These are phyloP conservation scores for Hyparrhenia diplandra DNA, from an alignment of 176 grass and related monocot species.

Conservation along the genomic window DNA sequence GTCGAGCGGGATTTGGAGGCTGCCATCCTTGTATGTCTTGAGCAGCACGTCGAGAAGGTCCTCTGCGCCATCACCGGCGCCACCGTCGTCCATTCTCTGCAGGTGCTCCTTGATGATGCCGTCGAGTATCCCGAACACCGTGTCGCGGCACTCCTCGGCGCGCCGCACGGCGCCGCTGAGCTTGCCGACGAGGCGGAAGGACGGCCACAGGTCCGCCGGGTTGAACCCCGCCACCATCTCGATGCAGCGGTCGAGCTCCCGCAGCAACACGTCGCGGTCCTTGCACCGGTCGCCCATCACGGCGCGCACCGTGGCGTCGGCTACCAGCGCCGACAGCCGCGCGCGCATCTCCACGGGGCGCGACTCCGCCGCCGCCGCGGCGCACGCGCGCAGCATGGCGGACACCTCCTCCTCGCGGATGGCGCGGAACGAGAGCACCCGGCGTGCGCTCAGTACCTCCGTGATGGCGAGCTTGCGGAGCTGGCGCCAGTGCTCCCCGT, in stretches of 20 bases:
- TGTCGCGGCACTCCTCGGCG: constrained; percentile 26
- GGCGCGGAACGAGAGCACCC: constrained; percentile 40
- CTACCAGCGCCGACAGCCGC: constrained; percentile 32
- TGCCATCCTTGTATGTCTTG: constrained; percentile 35
- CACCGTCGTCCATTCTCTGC: constrained; percentile 8
- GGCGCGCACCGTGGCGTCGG: constrained; percentile 29
- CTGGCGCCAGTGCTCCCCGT: constrained; percentile 67
- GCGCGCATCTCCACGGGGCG: constrained; percentile 37
- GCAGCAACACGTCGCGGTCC: constrained; percentile 45
- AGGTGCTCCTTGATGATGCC: constrained; percentile 49
- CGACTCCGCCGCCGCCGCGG: not conserved
- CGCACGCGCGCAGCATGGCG: constrained; percentile 8
- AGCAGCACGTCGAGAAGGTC: constrained; percentile 61
- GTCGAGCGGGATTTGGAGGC: constrained; percentile 33
- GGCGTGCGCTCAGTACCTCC: constrained; percentile 47
- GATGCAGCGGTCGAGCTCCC: not conserved
- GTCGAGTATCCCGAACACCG: constrained; percentile 46
- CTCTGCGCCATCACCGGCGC: constrained; percentile 1
- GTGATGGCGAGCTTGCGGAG: constrained; percentile 46
- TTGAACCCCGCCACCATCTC: constrained; percentile 28
- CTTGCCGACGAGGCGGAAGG: constrained; percentile 21
- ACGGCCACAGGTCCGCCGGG: constrained; percentile 59
- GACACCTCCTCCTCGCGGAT: constrained; percentile 56
- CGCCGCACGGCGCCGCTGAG: constrained; percentile 30
- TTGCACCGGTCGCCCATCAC: constrained; percentile 52